phyloP scores from a whole-genome alignment of 2,329 filamentous ascomycete species.

The Lithohypha guttulata region DNA sequence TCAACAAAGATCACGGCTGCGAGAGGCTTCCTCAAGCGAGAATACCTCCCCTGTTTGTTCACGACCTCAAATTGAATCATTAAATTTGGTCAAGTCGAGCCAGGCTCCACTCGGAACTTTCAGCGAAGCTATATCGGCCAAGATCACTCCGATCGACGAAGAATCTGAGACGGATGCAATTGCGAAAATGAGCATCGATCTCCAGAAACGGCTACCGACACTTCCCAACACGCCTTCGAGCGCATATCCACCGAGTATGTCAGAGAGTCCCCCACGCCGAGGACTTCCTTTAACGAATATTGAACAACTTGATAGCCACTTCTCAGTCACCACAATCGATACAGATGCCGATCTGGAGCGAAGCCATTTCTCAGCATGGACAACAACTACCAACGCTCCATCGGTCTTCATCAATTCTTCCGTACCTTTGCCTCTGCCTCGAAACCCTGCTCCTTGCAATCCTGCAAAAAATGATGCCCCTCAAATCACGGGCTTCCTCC shows the following conservation, averaged over 20 bases:
- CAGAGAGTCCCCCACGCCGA: slow-evolving; percentile 9
- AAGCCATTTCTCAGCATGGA: slow-evolving; percentile 36
- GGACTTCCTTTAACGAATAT: slow-evolving; percentile 8
- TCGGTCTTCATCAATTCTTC: slow-evolving; percentile 1
- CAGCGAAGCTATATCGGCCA: slow-evolving; percentile 16
- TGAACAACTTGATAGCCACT: slow-evolving; percentile 18
- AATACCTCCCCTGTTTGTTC: slow-evolving; percentile 23
- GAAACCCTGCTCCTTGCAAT: not conserved
- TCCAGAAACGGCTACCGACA: slow-evolving; percentile 33
- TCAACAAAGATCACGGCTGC: slow-evolving; percentile 24
- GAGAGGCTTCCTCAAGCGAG: slow-evolving; percentile 22
- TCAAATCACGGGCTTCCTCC: no score
- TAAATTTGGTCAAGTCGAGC: slow-evolving; percentile 9
- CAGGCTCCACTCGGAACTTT: slow-evolving; percentile 20
- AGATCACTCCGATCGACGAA: slow-evolving; percentile 21
- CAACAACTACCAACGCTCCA: slow-evolving; percentile 23
- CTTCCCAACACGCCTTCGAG: slow-evolving; percentile 38
- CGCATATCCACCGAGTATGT: slow-evolving; percentile 23
- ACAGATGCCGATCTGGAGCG: slow-evolving; percentile 18
- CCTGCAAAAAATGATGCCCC: slow-evolving; percentile 17
- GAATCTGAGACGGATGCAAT: slow-evolving; percentile 14
- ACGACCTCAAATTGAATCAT: not conserved
- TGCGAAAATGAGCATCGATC: slow-evolving; percentile 24
- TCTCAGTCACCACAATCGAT: slow-evolving; percentile 20
- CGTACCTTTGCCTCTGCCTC: not conserved